Conservation (phyloP, 2,329 filamentous ascomycete genomes). For the Cladosporium sp. region DNA sequence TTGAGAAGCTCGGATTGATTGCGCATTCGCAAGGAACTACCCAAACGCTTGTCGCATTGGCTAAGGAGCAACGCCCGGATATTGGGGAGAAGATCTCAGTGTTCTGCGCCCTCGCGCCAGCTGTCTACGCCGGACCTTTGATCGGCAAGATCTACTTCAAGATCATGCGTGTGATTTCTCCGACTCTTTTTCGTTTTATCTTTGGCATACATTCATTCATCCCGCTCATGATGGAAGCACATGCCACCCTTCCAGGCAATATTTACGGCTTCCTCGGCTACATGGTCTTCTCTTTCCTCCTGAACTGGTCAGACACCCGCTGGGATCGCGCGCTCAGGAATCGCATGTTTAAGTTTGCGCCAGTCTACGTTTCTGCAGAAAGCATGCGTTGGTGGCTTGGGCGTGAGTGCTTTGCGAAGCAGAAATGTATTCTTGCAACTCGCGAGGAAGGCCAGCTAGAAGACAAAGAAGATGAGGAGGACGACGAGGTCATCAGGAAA, state of each 20-base stretch:
- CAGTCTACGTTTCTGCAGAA: conserved; percentile 85
- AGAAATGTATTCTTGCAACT: conserved; percentile 84
- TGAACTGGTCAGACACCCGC: conserved; percentile 78
- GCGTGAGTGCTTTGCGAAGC: conserved; percentile 76
- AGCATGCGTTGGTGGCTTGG: conserved; percentile 97
- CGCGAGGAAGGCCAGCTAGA: conserved; percentile 67
- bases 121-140: conserved; percentile 83
- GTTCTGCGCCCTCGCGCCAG: conserved; percentile 87
- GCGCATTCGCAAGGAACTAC: conserved; percentile 92
- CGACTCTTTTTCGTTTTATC: conserved; percentile 71
- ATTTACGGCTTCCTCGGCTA: conserved; percentile 84
- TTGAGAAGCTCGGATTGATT: conserved; percentile 77
- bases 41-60: conserved; percentile 80
- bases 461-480: conserved; percentile 51
- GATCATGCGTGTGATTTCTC: conserved; percentile 81
- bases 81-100: conserved; percentile 80
- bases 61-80: conserved; percentile 85
- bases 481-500: conserved; percentile 42
- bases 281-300: conserved; percentile 83
- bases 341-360: conserved; percentile 88
- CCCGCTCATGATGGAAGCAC: conserved; percentile 87
- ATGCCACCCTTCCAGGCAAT: conserved; percentile 61
- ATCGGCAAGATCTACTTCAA: conserved; percentile 88
- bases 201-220: conserved; percentile 95
- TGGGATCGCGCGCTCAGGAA: conserved; percentile 80